Base-by-base conservation (phyloP, 1,139 yeast species). In the Pichia sp. region DNA sequence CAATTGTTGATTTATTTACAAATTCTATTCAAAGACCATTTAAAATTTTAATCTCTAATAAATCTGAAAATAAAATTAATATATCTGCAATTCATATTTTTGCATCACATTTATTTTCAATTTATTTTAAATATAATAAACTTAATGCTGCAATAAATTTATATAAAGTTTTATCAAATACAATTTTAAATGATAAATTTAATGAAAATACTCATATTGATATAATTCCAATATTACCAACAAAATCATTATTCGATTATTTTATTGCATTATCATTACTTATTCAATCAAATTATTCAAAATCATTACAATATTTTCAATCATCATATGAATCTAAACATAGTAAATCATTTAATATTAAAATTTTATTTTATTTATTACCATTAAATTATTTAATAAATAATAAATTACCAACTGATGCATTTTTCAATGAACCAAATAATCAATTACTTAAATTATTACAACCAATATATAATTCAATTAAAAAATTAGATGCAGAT, bases 141-240 rank as follows among this genome's bases (percentile, higher is more conserved):
- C 71, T 79, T 44, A 88, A 89, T 53, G 75, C 89, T 60, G 94
- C 95, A 25, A 83, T 82, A 57, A 85, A 88, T 47, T 75, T 88
- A 50, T 81, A 87, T 51, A 82, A 83, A 62, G 96, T 90, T 2
- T 68, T 89, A n/a, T 35, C 32, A 4, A 46, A 43, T 34, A 45
- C 51, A 4, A 9, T 48, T 28, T 28, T 48, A 8, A 42, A 33
- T 32, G 43, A 45, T 18, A 9, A 18, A 8, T 36, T 30, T 8
- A 34, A 26, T 7, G 26, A 8, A 42, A 74, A 74, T 18, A 25
- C 40, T 3, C 40, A 40, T 4, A 44, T 47, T 34, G 45, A 45
- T n/a, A n/a, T 34, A 26, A 67, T 68, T 25, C 78, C 78, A 5
- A 79, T 76, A 39, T 68, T 85, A 53, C 82, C 86, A 26, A 66